Evolutionary conservation across 352 stramenopile genomes (phyloP), one percentile per base, ranked within the genome.

Genomic region (Phytophthora palmivora): DNA sequence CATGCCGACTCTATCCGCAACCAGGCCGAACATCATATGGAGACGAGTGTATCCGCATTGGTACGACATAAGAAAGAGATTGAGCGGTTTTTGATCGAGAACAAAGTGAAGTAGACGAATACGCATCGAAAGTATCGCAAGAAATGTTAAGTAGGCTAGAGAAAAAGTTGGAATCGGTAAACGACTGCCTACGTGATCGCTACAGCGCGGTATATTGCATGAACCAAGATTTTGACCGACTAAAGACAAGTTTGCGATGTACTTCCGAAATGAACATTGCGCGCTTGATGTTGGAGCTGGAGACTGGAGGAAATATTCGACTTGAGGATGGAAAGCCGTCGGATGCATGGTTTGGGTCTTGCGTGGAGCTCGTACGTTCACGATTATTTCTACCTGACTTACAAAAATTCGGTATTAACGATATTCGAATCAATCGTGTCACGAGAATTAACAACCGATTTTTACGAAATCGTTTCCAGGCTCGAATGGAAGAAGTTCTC

Each of bases 251-350:
- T 14, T 46, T 96, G 18, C 72, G 79, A 21, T 75, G 76, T 34
- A 67, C 79, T 7, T 86, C 78, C 2, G 84, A 97, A 34, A 77
- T 88, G 30, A 91, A 85, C 41, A 92, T 96, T 32, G 76, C 81
- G 19, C 74, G 90, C 8, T 58, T 98, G 22, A 67, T 97, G 42
- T 50, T 97, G 26, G 92, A 98, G 63, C 75, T 98, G 12, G 86
- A 97, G 33, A 97, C 89, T 5, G 92, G 91, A 12, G 92, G 91
- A 0, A 97, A 98, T 45, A 95, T 98, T 46, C 84, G 89, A 0
- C 67, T 98, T 8, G 91, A 97, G 58, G 91, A 97, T 39, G 92
- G 90, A 0, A 92, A 79, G 19, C 70, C 81, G 0, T 71, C 70
- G 0, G 90, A 98, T 43, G 75, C 88, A 4, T 97, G 91, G 90